These are phyloP conservation scores for Straminergon stramineum DNA, from an alignment of 225 moss, liverwort and hornwort species.

Conservation along the genomic window DNA sequence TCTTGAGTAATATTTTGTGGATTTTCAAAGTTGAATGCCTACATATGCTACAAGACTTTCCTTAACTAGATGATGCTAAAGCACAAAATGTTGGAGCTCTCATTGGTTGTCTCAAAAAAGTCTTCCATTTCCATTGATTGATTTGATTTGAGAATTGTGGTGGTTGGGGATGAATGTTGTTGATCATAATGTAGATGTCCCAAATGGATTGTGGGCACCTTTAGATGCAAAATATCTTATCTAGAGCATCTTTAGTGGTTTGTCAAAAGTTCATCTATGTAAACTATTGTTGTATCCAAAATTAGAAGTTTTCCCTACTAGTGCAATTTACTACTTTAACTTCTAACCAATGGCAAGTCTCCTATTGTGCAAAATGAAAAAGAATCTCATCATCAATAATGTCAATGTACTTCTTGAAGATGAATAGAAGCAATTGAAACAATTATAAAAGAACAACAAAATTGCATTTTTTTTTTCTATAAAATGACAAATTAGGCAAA, in stretches of 20 bases:
- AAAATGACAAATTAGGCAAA: neutral
- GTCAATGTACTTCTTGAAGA: neutral
- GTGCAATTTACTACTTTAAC: neutral
- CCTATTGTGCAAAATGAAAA: neutral
- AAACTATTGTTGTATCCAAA: neutral
- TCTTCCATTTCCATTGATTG: no score
- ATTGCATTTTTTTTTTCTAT: neutral
- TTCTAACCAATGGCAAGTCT: neutral
- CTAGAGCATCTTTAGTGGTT: neutral
- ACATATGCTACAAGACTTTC: neutral
- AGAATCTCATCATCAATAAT: neutral
- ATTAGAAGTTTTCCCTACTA: accelerated
- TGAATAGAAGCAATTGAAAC: neutral
- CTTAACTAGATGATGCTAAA: accelerated
- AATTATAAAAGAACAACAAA: neutral
- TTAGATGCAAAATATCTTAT: accelerated
- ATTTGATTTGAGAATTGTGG: no score
- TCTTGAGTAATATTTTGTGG: neutral
- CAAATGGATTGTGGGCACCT: neutral
- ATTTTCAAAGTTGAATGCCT: neutral
- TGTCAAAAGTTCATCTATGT: accelerated
- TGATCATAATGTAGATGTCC: neutral
- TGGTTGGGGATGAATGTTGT: accelerated
- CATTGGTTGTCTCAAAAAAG: neutral
- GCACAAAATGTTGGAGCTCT: neutral